Evolutionary conservation across 371 early-diverging fungal species (phyloP).

Genomic region (Mortierella sp.): DNA sequence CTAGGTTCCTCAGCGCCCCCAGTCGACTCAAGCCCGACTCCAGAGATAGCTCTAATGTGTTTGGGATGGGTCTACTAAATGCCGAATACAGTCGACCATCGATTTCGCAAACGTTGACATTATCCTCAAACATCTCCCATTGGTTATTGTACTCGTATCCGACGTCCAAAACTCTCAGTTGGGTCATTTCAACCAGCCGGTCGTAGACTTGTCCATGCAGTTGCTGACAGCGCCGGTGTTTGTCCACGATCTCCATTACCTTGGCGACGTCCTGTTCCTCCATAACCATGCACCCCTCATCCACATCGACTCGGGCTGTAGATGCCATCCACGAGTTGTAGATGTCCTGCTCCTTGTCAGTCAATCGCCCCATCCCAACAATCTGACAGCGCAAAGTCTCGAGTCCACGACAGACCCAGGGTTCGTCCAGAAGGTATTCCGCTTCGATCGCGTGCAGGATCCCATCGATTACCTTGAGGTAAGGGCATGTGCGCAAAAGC

Average conservation of each 20-base stretch:
- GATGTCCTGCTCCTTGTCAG: neutral
- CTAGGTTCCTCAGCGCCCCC: neutral
- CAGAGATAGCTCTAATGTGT: neutral
- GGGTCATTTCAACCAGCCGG: neutral
- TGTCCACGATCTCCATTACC: neutral
- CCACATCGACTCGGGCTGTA: too few species aligned
- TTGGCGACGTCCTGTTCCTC: neutral
- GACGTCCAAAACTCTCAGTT: neutral
- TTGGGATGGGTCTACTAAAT: neutral
- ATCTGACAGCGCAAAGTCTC: neutral
- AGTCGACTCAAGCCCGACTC: neutral
- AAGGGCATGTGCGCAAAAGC: too few species aligned
- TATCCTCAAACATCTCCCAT: neutral
- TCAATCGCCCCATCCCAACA: neutral
- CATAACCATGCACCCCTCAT: neutral
- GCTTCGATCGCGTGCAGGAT: neutral
- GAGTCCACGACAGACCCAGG: neutral
- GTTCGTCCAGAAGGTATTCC: neutral
- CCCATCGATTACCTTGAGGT: neutral
- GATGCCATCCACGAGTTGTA: neutral
- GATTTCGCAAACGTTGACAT: neutral
- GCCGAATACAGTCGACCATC: neutral
- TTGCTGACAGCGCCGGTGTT: neutral
- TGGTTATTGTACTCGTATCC: neutral
- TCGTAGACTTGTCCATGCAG: neutral